These are phyloP conservation scores for Suhomyces maxii DNA, from an alignment of 1,139 yeast genomes.

Conservation along the genomic window DNA sequence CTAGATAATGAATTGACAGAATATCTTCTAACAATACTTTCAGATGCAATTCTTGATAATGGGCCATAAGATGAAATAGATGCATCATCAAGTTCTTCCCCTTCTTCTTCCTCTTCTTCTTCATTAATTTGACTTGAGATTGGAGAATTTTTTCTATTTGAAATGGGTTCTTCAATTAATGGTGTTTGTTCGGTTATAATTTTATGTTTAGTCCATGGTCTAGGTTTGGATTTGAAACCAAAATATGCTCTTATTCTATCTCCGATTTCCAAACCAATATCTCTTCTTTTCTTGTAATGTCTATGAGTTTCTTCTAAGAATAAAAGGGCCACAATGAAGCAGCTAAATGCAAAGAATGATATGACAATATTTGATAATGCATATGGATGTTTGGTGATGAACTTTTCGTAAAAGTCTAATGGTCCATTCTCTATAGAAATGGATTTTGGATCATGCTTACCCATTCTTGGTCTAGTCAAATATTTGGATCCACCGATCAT, in stretches of 20 bases:
- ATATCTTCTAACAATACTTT: slow-evolving; percentile 18
- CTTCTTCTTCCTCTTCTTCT: slow-evolving; percentile 2
- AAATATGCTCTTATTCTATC: slow-evolving; percentile 39
- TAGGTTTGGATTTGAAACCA: slow-evolving; percentile 30
- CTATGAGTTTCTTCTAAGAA: slow-evolving; percentile 65
- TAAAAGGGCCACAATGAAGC: slow-evolving; percentile 44
- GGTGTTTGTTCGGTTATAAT: slow-evolving; percentile 1
- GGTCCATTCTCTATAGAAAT: not conserved
- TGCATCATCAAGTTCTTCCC: slow-evolving; percentile 1
- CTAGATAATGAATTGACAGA: slow-evolving; percentile 10
- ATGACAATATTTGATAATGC: slow-evolving; percentile 62
- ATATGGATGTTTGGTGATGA: slow-evolving; percentile 52
- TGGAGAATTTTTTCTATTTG: not conserved
- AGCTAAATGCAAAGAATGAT: slow-evolving; percentile 39
- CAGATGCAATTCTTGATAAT: not conserved
- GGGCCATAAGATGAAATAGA: slow-evolving; percentile 4
- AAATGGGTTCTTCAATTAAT: not conserved
- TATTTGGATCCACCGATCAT: slow-evolving; percentile 51
- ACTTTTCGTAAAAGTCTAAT: slow-evolving; percentile 16
- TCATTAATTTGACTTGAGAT: not conserved
- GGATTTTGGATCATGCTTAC: slow-evolving; percentile 8
- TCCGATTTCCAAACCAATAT: slow-evolving; percentile 55
- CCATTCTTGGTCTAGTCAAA: slow-evolving; percentile 31
- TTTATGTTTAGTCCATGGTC: slow-evolving; percentile 33
- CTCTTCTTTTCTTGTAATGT: slow-evolving; percentile 39